Percentiles rank a stretch among this genome's conserved stretches.
These are phyloP conservation scores for Inonotus hispidus DNA, from an alignment of 1,284 basidiomycete genomes.

Conservation along the genomic window DNA sequence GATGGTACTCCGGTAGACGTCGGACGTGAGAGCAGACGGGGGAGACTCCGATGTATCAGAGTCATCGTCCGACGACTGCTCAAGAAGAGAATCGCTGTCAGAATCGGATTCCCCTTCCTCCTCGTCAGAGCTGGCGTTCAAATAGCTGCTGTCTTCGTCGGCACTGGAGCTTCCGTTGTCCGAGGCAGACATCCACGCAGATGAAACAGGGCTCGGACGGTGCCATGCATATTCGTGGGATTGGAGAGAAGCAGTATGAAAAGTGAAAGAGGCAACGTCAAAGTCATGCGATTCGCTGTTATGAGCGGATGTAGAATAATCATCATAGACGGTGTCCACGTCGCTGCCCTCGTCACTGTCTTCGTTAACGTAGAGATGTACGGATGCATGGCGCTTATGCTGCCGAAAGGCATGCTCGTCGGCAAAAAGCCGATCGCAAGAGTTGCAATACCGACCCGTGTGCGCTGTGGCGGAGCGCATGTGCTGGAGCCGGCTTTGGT, in stretches of 20 bases:
- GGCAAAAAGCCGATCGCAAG: neutral
- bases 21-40: neutral
- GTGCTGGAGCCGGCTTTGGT: neutral
- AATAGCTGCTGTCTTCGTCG: constrained; percentile 2
- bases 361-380: neutral
- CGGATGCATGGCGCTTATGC: neutral
- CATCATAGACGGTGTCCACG: neutral
- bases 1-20: neutral
- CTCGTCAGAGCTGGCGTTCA: neutral
- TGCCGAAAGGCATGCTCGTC: neutral
- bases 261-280: neutral
- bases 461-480: neutral
- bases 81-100: neutral
- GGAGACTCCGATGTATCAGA: neutral
- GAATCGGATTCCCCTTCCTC: neutral
- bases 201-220: neutral
- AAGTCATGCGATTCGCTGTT: neutral
- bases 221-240: no score
- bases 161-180: neutral
- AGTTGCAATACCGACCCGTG: neutral
- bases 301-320: no score
- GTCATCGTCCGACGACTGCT: neutral
- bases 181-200: neutral
- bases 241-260: neutral
- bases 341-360: neutral